A percentile compares a stretch with the other conserved stretches of the same genome.
These are phyloP conservation scores for Sporisorium exsertum DNA, from an alignment of 1,284 basidiomycete species.

Conservation along the genomic window DNA sequence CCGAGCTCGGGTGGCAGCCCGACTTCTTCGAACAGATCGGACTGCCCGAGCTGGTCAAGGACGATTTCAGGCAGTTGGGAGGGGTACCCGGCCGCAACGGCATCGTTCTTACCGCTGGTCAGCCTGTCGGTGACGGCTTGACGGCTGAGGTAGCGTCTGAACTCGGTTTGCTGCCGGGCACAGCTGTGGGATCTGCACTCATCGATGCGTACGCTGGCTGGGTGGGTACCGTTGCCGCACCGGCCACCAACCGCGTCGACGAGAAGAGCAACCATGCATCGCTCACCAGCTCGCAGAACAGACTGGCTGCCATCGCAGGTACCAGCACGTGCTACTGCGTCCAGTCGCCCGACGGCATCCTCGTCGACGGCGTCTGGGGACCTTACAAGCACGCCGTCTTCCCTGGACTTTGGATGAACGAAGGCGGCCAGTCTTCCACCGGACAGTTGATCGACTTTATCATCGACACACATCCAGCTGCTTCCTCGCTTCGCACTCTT, in stretches of 20 bases:
- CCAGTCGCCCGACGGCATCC: conserved; percentile 76
- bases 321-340: conserved; percentile 96
- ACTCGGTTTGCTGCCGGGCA: conserved; percentile 87
- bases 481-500: conserved; percentile 76
- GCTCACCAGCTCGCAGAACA: conserved; percentile 71
- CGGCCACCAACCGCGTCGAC: conserved; percentile 72
- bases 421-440: conserved; percentile 97
- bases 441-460: conserved; percentile 98
- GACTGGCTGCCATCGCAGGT: conserved; percentile 92
- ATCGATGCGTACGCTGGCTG: conserved; percentile 99
- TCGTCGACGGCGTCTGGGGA: conserved; percentile 95
- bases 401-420: conserved; percentile 90
- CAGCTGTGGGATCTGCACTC: conserved; percentile 90
- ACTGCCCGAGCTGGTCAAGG: conserved; percentile 71
- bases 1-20: conserved; percentile 64
- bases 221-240: conserved; percentile 93
- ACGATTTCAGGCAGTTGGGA: conserved; percentile 82
- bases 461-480: conserved; percentile 90
- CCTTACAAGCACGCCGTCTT: conserved; percentile 92
- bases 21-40: conserved; percentile 65
- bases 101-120: conserved; percentile 86
- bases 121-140: conserved; percentile 88
- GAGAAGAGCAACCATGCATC: conserved; percentile 71
- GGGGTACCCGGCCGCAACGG: conserved; percentile 75
- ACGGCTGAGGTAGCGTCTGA: conserved; percentile 83